phyloP scores from a whole-genome alignment of 1,284 basidiomycete species.

The Pyrrhoderma lamaoense region DNA sequence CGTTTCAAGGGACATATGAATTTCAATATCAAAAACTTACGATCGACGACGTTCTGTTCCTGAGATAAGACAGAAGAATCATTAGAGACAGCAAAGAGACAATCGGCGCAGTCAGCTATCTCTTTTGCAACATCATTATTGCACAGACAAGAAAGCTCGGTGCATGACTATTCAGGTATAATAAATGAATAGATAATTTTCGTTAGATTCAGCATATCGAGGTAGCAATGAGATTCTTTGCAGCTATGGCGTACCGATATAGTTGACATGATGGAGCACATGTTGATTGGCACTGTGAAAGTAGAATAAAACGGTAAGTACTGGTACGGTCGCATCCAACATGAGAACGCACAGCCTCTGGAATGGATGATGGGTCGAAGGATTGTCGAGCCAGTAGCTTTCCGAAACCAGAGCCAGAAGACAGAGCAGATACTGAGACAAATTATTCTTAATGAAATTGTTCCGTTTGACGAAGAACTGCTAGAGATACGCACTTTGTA shows the following conservation, averaged over 20 bases:
- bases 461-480: no score
- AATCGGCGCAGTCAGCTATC: slow-evolving; percentile 13
- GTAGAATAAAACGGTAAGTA: background rate
- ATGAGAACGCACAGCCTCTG: slow-evolving; percentile 5
- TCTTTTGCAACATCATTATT: slow-evolving; percentile 10
- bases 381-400: slow-evolving; percentile 4
- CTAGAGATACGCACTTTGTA: background rate
- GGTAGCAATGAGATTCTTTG: no score
- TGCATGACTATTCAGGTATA: slow-evolving; percentile 2
- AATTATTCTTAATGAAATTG: background rate
- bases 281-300: slow-evolving; percentile 4
- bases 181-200: background rate
- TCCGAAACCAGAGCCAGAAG: background rate
- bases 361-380: slow-evolving; percentile 3
- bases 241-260: background rate
- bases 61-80: background rate
- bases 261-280: slow-evolving; percentile 8
- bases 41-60: slow-evolving; percentile 13
- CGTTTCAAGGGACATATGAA: no score
- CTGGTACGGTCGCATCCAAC: background rate
- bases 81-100: slow-evolving; percentile 8
- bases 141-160: slow-evolving; percentile 14
- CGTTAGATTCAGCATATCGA: background rate
- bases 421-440: background rate
- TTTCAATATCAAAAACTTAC: slow-evolving; percentile 11